A percentile compares a stretch with the other conserved stretches of the same genome.
Conservation (phyloP, 73 alveolate genomes). For the Paramecium caudatum region DNA sequence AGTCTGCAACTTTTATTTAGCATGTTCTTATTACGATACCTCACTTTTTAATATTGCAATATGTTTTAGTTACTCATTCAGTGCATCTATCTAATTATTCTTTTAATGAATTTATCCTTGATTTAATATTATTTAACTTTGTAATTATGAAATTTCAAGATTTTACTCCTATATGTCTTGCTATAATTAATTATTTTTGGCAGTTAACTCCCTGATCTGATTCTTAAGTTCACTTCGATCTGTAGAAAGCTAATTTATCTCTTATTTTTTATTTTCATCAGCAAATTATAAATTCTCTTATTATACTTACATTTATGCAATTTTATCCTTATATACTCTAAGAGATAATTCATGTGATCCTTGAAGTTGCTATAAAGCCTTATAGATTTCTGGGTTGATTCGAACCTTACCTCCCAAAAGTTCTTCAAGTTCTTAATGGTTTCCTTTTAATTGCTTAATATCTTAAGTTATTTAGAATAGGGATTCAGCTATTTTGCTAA, state of each 20-base stretch:
- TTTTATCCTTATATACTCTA: neutral
- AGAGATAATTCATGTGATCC: neutral
- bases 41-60: neutral
- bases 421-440: slow-evolving; percentile 9
- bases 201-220: neutral
- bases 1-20: neutral
- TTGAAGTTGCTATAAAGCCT: neutral
- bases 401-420: neutral
- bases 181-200: neutral
- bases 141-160: neutral
- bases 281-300: neutral
- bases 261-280: slow-evolving; percentile 10
- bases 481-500: neutral
- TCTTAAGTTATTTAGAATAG: neutral
- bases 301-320: neutral
- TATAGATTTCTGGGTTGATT: neutral
- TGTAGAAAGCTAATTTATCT: neutral
- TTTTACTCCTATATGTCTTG: neutral
- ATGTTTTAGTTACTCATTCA: neutral
- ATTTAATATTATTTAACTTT: slow-evolving; percentile 5
- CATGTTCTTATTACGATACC: neutral
- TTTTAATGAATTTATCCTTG: slow-evolving; percentile 10
- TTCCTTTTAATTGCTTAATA: neutral
- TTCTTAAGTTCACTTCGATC: neutral
- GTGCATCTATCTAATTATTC: slow-evolving; percentile 4